Base-by-base conservation (phyloP, 2,329 filamentous ascomycete species). In the Penicillium sp. region DNA sequence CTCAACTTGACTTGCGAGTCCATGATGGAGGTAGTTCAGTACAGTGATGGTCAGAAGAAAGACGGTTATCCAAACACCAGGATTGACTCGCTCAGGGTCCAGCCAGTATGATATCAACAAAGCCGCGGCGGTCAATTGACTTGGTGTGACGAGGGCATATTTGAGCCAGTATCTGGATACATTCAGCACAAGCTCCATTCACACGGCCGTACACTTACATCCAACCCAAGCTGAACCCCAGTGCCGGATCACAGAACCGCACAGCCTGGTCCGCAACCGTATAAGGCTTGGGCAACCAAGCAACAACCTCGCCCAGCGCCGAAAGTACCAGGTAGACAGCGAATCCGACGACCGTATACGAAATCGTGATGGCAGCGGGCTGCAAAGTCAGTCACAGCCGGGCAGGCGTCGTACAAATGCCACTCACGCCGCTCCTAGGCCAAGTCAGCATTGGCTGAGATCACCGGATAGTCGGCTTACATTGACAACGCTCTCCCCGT, bases 71-170 rank as follows among this genome's bases (percentile, higher is more conserved):
- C 85, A 93, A 13, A 92, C 85, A 50, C 87, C 88, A 0, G 88
- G 86, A 64, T 92, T 91, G 54, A 91, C 77, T 39, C 72, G 74
- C 0, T 87, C 79, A 18, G 81, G 75, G 7, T 77, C 70, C 8
- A 88, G 74, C 90, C 90, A 95, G 63, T 85, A 90, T 58, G 87
- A 83, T 45, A 95, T 86, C 49, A 93, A 86, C 28, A 94, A 73
- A 8, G 88, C 82, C 9, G 82, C 84, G 34, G 90, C 90, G 0
- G 89, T 93, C 38, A 94, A 77, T 67, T 95, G 89, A 65, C 93
- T 94, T 1, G 90, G 89, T 2, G 88, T 91, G 42, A 89, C 83
- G 64, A 95, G 90, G 69, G 93, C 88, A 72, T 93, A 94, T 66
- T 83, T 92, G 71, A 85, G 79, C 81, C 83, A 88, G 64, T 71